Evolutionary conservation across 2,329 filamentous ascomycete genomes (phyloP).

Genomic region (Penicillium sp.): DNA sequence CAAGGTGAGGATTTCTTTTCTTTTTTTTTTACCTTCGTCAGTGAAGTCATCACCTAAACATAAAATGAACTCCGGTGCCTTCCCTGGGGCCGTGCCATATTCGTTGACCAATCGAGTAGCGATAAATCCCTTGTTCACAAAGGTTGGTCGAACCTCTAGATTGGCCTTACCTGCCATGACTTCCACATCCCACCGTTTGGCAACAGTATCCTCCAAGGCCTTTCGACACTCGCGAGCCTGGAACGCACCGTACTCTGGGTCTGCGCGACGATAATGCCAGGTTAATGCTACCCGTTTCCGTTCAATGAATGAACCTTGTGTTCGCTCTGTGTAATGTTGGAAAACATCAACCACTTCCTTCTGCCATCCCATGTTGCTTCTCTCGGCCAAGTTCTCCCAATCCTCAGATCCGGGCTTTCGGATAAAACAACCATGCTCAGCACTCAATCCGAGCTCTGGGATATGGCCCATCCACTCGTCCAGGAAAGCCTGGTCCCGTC

Average conservation of each 20-base stretch:
- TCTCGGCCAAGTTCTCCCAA: slow-evolving; percentile 89
- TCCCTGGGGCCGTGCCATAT: slow-evolving; percentile 58
- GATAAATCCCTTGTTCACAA: slow-evolving; percentile 98
- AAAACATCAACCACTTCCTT: slow-evolving; percentile 79
- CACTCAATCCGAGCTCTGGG: slow-evolving; percentile 82
- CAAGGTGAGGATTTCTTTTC: too few species aligned
- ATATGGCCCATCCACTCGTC: slow-evolving; percentile 93
- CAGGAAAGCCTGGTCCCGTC: slow-evolving; percentile 88
- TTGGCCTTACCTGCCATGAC: slow-evolving; percentile 98
- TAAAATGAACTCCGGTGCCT: slow-evolving; percentile 77
- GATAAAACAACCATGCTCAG: slow-evolving; percentile 96
- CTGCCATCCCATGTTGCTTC: slow-evolving; percentile 90
- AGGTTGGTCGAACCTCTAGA: slow-evolving; percentile 90
- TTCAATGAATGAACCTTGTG: slow-evolving; percentile 89
- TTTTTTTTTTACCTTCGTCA: slow-evolving; percentile 71
- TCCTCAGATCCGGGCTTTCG: slow-evolving; percentile 70
- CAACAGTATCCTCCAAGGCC: slow-evolving; percentile 74
- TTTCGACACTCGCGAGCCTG: slow-evolving; percentile 79
- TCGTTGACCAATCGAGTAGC: slow-evolving; percentile 76
- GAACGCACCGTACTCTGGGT: slow-evolving; percentile 78
- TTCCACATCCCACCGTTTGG: slow-evolving; percentile 81
- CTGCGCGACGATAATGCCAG: slow-evolving; percentile 93
- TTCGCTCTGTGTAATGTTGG: slow-evolving; percentile 82
- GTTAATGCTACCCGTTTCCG: slow-evolving; percentile 91
- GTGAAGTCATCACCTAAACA: slow-evolving; percentile 96